Percentiles rank a stretch among this genome's conserved stretches.
Conservation (phyloP, 1,284 basidiomycete genomes). For the Meira nashicola region DNA sequence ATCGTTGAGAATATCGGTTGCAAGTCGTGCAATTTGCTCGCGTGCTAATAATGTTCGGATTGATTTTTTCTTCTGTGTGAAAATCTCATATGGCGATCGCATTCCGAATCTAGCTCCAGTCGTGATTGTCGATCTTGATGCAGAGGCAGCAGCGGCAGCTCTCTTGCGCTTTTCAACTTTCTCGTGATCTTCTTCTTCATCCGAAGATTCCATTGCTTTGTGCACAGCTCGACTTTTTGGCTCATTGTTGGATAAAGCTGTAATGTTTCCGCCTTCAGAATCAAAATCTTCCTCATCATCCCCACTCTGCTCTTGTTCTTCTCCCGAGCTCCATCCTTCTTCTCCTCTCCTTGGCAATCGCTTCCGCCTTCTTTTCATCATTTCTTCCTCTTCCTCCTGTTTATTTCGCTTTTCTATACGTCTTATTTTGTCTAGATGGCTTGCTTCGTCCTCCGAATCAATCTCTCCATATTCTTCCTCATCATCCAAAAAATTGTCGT, state of each 20-base stretch:
- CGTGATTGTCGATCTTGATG: conserved; percentile 14
- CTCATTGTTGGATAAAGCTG: conserved; percentile 8
- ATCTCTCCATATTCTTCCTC: conserved; percentile 5
- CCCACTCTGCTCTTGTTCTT: not conserved
- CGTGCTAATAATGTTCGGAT: conserved; percentile 22
- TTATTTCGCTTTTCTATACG: not conserved
- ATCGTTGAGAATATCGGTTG: conserved; percentile 44
- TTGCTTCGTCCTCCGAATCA: not conserved
- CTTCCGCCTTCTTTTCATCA: conserved; percentile 5
- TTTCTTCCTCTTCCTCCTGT: conserved; percentile 5
- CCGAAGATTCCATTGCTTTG: conserved; percentile 1
- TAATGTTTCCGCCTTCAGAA: not conserved
- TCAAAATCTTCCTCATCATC: conserved; percentile 15
- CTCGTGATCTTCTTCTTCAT: conserved; percentile 11
- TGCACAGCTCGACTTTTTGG: conserved; percentile 13
- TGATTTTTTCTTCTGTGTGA: conserved; percentile 5
- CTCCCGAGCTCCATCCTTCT: conserved; percentile 12
- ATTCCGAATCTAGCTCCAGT: conserved; percentile 16
- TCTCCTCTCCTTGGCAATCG: conserved; percentile 8
- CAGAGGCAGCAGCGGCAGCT: too few relatives aligned
- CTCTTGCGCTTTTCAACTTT: not conserved
- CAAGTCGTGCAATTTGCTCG: conserved; percentile 49
- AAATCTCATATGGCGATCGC: conserved; percentile 13
- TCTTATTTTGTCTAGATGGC: conserved; percentile 5
- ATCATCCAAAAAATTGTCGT: conserved; percentile 3